Conservation (phyloP, 352 stramenopile species). For the Pelagophyceae sp. region DNA sequence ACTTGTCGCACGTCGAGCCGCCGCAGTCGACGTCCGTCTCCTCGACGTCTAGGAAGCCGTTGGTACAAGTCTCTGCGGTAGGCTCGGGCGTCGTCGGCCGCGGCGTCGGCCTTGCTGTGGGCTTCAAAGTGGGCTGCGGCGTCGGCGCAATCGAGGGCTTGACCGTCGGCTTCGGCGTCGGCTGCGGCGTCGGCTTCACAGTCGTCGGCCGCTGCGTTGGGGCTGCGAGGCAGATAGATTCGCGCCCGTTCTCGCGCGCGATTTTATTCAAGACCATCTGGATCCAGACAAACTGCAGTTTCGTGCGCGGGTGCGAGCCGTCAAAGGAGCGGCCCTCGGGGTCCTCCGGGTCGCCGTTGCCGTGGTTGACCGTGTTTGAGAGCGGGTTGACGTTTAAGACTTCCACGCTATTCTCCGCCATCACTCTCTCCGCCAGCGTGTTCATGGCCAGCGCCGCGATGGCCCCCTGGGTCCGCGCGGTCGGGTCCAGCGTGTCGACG, state of each 20-base stretch:
- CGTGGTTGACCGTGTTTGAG: not conserved
- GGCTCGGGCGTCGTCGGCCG: not conserved
- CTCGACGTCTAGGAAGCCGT: slow-evolving; percentile 29
- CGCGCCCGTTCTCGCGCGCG: not conserved
- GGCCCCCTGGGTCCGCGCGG: not conserved
- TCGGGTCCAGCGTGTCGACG: not conserved
- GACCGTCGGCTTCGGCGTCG: not conserved
- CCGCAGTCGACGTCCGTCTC: slow-evolving; percentile 38
- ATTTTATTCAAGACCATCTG: slow-evolving; percentile 7
- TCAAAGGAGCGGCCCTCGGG: not conserved
- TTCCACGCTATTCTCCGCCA: slow-evolving; percentile 1
- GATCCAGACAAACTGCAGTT: slow-evolving; percentile 1
- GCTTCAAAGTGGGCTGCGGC: not conserved
- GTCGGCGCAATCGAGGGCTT: not conserved
- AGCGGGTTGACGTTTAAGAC: not conserved
- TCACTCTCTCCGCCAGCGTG: not conserved
- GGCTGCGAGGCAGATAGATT: not conserved
- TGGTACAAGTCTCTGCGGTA: slow-evolving; percentile 18
- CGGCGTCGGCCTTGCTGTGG: not conserved
- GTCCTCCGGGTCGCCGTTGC: not conserved
- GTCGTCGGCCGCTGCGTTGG: not conserved
- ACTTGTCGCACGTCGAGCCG: slow-evolving; percentile 22
- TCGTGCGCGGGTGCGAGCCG: not conserved
- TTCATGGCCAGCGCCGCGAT: slow-evolving; percentile 11
- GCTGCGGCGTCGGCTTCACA: not conserved